Percentiles rank a stretch among this genome's conserved stretches.
phyloP scores from a whole-genome alignment of 1,284 basidiomycete species.

The Mycena citricolor region DNA sequence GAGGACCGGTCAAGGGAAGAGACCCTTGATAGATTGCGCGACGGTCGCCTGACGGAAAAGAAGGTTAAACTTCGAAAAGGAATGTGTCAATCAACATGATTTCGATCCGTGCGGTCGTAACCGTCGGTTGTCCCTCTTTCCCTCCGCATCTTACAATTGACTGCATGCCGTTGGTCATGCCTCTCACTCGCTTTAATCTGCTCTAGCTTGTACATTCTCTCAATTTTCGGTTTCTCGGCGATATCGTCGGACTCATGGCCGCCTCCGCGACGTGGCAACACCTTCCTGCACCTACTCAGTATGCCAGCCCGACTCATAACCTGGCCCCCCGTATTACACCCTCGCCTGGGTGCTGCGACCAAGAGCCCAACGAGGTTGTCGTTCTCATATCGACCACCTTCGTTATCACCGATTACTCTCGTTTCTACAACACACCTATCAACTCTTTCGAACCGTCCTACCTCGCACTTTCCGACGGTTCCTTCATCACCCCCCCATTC shows the following conservation, averaged over 20 bases:
- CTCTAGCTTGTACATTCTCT: constrained; percentile 14
- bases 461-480: constrained; percentile 52
- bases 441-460: constrained; percentile 49
- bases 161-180: too few species aligned
- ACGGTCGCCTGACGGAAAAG: too few species aligned
- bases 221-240: neutral
- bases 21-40: too few species aligned
- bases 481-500: constrained; percentile 53
- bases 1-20: too few species aligned
- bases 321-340: constrained; percentile 34
- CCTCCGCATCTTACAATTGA: too few species aligned
- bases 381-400: constrained; percentile 51
- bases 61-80: too few species aligned
- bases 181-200: too few species aligned
- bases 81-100: too few species aligned
- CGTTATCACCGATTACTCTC: constrained; percentile 47
- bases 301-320: too few species aligned
- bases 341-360: constrained; percentile 31
- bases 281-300: too few species aligned
- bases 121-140: too few species aligned
- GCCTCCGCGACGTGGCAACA: constrained; percentile 16
- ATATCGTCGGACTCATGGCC: constrained; percentile 3
- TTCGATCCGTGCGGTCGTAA: too few species aligned
- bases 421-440: constrained; percentile 45
- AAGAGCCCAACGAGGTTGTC: constrained; percentile 42